Evolutionary conservation across 2,329 filamentous ascomycete genomes (phyloP), one percentile per base, ranked within the genome.

Genomic region (Lachnellula occidentalis): DNA sequence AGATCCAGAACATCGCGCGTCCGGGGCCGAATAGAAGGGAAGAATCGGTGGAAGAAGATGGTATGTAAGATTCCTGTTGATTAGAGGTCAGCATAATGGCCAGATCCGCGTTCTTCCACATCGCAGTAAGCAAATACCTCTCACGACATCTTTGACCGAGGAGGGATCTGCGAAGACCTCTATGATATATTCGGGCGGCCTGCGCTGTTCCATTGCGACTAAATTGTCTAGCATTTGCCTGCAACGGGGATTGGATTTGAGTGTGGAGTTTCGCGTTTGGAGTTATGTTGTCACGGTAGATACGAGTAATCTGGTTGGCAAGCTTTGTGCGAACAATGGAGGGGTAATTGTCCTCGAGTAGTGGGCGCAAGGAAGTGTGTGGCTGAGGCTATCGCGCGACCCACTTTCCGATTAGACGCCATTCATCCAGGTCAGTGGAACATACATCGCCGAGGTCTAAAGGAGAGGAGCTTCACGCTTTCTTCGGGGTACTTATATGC

Each of bases 1-100:
- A 96, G 81, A 72, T 95, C 92, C 62, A 96, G 85, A 60, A 96
- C 85, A 69, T 96, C 92, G 74, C 90, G 86, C 60, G 90, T 91
- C 60, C 83, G 82, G 5, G 94, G 92, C 42, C 82, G 78, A 64
- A 96, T 81, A 55, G 90, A 86, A 54, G 90, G 90, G 78, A 97
- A 96, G 81, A 92, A 95, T 68, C 94, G 88, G 76, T 96, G 92
- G 80, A 97, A 97, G 83, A 97, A 99, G 71, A 97, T 96, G 49
- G 92, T 95, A 72, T 96, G 92, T 48, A 97, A 81, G 70, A 96
- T 88, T 60, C 88, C 92, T 95, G 66, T 37, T 19, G 22, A 48
- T 45, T 22, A 48, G 34, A 53, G 39, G 39, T 57, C 37, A 56
- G 58, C 45, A n/a, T 43, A 43, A 48, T 54, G 37, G 14, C 36